phyloP scores from a whole-genome alignment of 2,329 filamentous ascomycete species.

The Hawksworthiomyces lignivorus region DNA sequence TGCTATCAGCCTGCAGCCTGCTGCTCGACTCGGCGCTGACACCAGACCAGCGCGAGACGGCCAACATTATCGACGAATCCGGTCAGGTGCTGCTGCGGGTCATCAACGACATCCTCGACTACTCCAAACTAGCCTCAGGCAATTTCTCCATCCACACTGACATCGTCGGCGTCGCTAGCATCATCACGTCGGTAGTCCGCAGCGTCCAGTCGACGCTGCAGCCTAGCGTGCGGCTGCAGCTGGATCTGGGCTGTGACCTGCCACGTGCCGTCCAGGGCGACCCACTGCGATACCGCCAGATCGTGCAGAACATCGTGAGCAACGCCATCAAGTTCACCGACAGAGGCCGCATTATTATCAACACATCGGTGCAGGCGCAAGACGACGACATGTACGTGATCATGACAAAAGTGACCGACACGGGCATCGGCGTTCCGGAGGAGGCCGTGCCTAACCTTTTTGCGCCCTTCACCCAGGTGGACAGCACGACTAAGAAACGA shows the following conservation, averaged over 20 bases:
- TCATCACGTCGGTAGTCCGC: conserved; percentile 41
- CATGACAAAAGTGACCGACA: conserved; percentile 61
- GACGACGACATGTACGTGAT: conserved; percentile 36
- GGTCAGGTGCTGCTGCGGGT: conserved; percentile 50
- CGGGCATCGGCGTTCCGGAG: conserved; percentile 70
- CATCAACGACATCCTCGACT: conserved; percentile 61
- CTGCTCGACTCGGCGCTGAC: conserved; percentile 46
- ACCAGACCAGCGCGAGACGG: conserved; percentile 47
- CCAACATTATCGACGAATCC: conserved; percentile 51
- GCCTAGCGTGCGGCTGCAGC: conserved; percentile 37
- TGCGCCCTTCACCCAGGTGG: conserved; percentile 96
- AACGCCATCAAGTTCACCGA: conserved; percentile 59
- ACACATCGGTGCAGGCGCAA: conserved; percentile 31
- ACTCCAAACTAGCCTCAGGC: conserved; percentile 55
- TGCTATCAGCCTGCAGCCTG: conserved; percentile 51
- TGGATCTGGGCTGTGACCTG: conserved; percentile 35
- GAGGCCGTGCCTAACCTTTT: conserved; percentile 55
- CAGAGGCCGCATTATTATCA: conserved; percentile 41
- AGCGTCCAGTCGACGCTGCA: conserved; percentile 39
- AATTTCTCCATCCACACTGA: conserved; percentile 49
- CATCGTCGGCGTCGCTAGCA: conserved; percentile 38
- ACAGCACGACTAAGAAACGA: conserved; percentile 89
- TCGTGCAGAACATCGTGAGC: conserved; percentile 53
- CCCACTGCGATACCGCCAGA: conserved; percentile 51
- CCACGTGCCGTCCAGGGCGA: conserved; percentile 47